A percentile compares a stretch with the other conserved stretches of the same genome.
Conservation (phyloP, 306 rosid genomes). For the Vigna unguiculata region DNA sequence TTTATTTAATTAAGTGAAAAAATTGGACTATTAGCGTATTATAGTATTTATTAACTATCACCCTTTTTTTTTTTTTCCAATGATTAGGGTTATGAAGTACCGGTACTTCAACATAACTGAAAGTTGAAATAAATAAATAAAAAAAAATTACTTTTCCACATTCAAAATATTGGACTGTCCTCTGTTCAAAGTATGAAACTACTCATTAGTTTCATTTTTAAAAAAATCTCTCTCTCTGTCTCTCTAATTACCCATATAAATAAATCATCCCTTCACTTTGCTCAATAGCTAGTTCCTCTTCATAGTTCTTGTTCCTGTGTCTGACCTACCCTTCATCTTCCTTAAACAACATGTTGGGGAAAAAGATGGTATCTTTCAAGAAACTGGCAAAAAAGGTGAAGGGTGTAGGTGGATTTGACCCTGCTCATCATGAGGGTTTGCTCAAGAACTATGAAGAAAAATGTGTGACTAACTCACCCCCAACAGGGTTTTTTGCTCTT, state of each 20-base stretch:
- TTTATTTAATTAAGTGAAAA: not conserved
- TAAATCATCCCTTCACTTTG: conserved; percentile 22
- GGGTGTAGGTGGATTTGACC: conserved; percentile 41
- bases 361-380: conserved; percentile 60
- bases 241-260: not conserved
- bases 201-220: not conserved
- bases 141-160: conserved; percentile 13
- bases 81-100: not conserved
- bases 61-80: not conserved
- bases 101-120: not conserved
- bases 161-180: conserved; percentile 16
- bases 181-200: conserved; percentile 30
- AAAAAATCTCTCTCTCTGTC: not conserved
- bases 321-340: not conserved
- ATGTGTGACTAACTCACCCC: conserved; percentile 43
- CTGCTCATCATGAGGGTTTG: conserved; percentile 48
- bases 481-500: conserved; percentile 68
- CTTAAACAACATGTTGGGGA: conserved; percentile 60
- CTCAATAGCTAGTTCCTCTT: conserved; percentile 11
- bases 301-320: not conserved
- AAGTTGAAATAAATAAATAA: conserved; percentile 14
- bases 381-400: conserved; percentile 67
- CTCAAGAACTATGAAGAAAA: conserved; percentile 45
- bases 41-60: not conserved
- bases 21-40: too few relatives aligned